A percentile compares a stretch with the other conserved stretches of the same genome.
These are phyloP conservation scores for Myxozyma udenii DNA, from an alignment of 805 yeast species.

Conservation along the genomic window DNA sequence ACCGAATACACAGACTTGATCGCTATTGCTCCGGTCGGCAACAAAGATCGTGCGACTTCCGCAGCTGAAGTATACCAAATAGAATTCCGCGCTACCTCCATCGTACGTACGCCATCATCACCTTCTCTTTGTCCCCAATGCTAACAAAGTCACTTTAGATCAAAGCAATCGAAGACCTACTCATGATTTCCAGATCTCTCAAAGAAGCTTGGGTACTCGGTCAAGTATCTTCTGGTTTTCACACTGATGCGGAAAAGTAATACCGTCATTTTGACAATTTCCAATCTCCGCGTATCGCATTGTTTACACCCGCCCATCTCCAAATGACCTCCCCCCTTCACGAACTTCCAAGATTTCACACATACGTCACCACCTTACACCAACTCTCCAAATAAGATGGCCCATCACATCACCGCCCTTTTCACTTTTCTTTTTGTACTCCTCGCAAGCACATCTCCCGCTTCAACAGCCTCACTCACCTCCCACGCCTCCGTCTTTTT, in stretches of 20 bases:
- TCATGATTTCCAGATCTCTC: slow-evolving; percentile 40
- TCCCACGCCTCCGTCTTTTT: not conserved
- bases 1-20: slow-evolving; percentile 34
- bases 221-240: slow-evolving; percentile 33
- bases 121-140: not conserved
- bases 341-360: no score
- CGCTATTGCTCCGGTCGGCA: slow-evolving; percentile 32
- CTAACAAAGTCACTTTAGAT: slow-evolving; percentile 9
- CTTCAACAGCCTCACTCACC: not conserved
- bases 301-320: not conserved
- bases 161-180: slow-evolving; percentile 41
- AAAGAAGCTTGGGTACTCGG: slow-evolving; percentile 47
- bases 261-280: no score
- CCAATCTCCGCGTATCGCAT: not conserved
- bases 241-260: no score
- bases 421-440: not conserved
- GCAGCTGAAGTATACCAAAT: slow-evolving; percentile 43
- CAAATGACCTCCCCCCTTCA: not conserved
- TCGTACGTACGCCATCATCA: slow-evolving; percentile 33
- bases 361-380: not conserved
- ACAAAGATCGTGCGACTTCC: slow-evolving; percentile 37
- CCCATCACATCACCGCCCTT: not conserved
- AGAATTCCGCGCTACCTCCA: slow-evolving; percentile 40
- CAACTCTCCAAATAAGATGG: not conserved
- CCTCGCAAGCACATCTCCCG: not conserved